Evolutionary conservation across 768 basidiomycete species (phyloP), one percentile per base, ranked within the genome.

Genomic region (Suillus fuscotomentosus): DNA sequence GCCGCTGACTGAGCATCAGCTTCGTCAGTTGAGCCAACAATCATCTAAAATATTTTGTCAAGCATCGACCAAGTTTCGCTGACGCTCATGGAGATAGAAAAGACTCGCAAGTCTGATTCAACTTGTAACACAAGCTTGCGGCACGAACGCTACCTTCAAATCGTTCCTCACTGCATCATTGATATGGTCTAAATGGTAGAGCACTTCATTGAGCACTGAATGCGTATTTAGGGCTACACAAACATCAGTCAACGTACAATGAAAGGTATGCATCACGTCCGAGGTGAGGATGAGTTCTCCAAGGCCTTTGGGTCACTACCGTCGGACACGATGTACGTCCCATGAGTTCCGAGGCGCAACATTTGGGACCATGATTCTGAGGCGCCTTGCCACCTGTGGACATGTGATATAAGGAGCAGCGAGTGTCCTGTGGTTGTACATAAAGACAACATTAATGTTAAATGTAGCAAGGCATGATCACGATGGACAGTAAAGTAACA

Each of bases 361-460:
- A 34, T 36, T 36, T 36, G 36, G 53, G 53, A 54, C 53, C 53
- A 54, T 20, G 53, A 36, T 34, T 36, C 34, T n/a, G 53, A 36
- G 53, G 53, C 31, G n/a, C 53, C 53, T 34, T 54, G 31, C 31
- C 31, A 54, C 34, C 53, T 6, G 20, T 36, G 34, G 53, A 36
- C 53, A 54, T 54, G 53, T 34, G 34, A 54, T 54, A 54, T 36
- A 54, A 11, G 53, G 53, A 54, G 34, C 36, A 54, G 53, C 53
- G 53, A 54, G 53, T 1, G 53, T 54, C 53, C 53, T 54, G 53
- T 54, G 41, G 57, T 59, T 43, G 42, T 59, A 59, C 41, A 59
- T 59, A 57, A 39, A 57, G 38, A 39, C 67, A 72, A 67, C 75
- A 70, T 76, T 74, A 76, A 67, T 74, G 66, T 68, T 76, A 74